Evolutionary conservation across 1,284 basidiomycete genomes (phyloP), one percentile per base, ranked within the genome.

Genomic region (Earliella scabrosa): DNA sequence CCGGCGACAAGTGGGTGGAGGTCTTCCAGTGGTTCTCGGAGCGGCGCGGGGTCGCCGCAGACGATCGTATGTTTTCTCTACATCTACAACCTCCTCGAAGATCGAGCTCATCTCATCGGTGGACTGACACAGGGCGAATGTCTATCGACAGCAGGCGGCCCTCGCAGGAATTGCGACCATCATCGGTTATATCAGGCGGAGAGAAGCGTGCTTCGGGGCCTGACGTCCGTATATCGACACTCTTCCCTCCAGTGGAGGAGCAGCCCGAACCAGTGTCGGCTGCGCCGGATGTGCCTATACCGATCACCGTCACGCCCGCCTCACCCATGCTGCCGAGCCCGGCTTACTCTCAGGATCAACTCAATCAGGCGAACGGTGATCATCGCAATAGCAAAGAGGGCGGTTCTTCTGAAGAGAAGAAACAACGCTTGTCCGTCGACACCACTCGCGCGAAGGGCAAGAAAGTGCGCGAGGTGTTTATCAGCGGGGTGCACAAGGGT

Each of bases 11-110:
- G 58, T 95, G 96, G 83, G 80, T 95, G 29, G 92, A 94, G 41
- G 80, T 96, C 2, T 97, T 98, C 71, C 77, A 83, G 5, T 98
- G 92, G 89, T 91, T 90, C 64, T 84, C 89, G 0, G 83, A 85
- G 60, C 77, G 78, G 66, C 79, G 79, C 32, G 81, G 81, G 21
- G 66, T 73, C 5, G 71, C 68, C 20, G 66, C 64, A 23, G 73
- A 75, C 53, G 77, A 78, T 48, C 66, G 72, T 81, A 59, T 65
- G 73, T 65, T 21, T 14, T 40, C 7, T 24, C 8, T 26, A n/a
- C n/a, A n/a, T n/a, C n/a, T n/a, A n/a, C n/a, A n/a, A n/a, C n/a
- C n/a, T n/a, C n/a, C n/a, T n/a, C n/a, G n/a, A n/a, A n/a, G n/a
- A n/a, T n/a, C n/a, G n/a, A n/a, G n/a, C n/a, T n/a, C n/a, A n/a